phyloP scores from a whole-genome alignment of 129 eudicot species.

The Chrysanthemum makinoi region DNA sequence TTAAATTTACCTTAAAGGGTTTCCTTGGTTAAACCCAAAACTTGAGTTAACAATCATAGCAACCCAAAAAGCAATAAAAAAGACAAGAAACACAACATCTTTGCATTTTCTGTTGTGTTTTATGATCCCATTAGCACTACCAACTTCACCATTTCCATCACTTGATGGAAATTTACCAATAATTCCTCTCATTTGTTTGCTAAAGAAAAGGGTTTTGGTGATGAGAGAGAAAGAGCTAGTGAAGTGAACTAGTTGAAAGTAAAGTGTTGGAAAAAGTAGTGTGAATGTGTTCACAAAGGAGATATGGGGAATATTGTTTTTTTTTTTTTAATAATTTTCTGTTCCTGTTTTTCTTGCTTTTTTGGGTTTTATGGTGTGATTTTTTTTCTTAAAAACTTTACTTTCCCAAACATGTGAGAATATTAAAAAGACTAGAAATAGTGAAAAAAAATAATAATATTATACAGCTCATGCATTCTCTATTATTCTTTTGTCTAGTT shows the following conservation, averaged over 20 bases:
- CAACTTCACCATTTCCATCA: constrained; percentile 52
- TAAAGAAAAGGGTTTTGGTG: constrained; percentile 23
- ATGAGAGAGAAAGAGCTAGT: constrained; percentile 32
- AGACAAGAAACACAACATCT: constrained; percentile 82
- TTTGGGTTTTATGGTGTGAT: constrained; percentile 15
- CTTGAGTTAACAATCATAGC: constrained; percentile 97
- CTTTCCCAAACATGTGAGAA: constrained; percentile 2
- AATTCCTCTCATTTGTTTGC: constrained; percentile 63
- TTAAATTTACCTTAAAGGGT: constrained; percentile 70
- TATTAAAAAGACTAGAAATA: not conserved
- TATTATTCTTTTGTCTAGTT: no score
- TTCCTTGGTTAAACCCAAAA: constrained; percentile 90
- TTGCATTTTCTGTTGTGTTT: constrained; percentile 90
- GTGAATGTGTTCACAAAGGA: constrained; percentile 35
- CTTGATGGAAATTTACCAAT: constrained; percentile 80
- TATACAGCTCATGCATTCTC: no score
- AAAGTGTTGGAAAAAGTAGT: constrained; percentile 24
- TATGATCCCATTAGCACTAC: constrained; percentile 58
- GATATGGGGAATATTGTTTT: constrained; percentile 34
- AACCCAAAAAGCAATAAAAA: constrained; percentile 89
- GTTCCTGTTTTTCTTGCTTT: constrained; percentile 7
- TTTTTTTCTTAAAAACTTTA: constrained; percentile 4
- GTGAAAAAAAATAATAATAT: not conserved
- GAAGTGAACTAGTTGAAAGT: constrained; percentile 19
- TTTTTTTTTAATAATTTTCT: constrained; percentile 27